A percentile compares a stretch with the other conserved stretches of the same genome.
Conservation (phyloP, 768 basidiomycete species). For the Antrodiella citrinella region DNA sequence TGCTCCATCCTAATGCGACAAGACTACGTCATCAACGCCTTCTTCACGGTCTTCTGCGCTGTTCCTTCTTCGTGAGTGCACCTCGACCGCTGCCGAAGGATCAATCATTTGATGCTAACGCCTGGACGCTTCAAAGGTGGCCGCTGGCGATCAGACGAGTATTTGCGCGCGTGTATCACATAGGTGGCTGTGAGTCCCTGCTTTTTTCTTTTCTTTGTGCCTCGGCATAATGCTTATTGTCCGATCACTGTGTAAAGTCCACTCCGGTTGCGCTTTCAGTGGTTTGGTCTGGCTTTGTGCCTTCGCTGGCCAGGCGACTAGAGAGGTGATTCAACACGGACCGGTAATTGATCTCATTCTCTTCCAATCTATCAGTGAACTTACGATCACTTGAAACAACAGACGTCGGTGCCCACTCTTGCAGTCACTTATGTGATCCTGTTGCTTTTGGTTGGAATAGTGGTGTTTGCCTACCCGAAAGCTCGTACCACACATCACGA, state of each 20-base stretch:
- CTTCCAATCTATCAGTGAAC: conserved; percentile 21
- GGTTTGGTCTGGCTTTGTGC: conserved; percentile 45
- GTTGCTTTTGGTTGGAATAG: conserved; percentile 37
- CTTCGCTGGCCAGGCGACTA: conserved; percentile 43
- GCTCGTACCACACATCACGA: conserved; percentile 41
- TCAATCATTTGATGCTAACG: background rate
- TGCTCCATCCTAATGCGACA: conserved; percentile 35
- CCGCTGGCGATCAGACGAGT: conserved; percentile 45
- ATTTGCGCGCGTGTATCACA: conserved; percentile 51
- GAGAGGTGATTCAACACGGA: conserved; percentile 31
- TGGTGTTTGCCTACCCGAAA: conserved; percentile 43
- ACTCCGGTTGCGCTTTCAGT: conserved; percentile 52
- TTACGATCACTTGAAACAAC: too few relatives aligned
- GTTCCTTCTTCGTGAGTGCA: conserved; percentile 38
- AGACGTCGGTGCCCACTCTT: conserved; percentile 41
- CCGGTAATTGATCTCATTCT: conserved; percentile 32
- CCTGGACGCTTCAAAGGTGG: conserved; percentile 39
- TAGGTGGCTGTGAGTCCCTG: conserved; percentile 40
- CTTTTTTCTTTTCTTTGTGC: too few relatives aligned
- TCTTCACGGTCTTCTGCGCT: conserved; percentile 44
- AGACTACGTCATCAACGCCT: conserved; percentile 51
- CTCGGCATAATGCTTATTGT: conserved; percentile 21
- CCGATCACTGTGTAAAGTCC: conserved; percentile 22
- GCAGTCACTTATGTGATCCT: conserved; percentile 45
- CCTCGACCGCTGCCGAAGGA: too few relatives aligned